Evolutionary conservation across 257 asterid species (phyloP), one percentile per base, ranked within the genome.

Genomic region (Striga asiatica): DNA sequence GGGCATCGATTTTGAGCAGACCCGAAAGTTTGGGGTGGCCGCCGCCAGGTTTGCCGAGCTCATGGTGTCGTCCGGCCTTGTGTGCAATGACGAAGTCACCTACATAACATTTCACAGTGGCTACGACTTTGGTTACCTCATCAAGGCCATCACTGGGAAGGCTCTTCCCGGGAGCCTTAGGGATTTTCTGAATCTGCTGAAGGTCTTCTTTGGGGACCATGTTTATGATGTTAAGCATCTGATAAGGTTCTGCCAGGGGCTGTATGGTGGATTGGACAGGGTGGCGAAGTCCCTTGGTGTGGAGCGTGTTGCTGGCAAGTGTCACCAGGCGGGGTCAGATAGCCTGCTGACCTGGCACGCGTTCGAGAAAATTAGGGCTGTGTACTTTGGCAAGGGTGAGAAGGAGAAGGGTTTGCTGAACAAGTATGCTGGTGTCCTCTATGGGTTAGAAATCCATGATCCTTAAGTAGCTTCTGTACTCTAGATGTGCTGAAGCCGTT

Each of bases 381-480:
- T 60, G 18, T 82, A 74, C 71, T 82, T 88, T 61, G 54, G 57
- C 58, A 47, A 55, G n/a, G 75, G 72, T 18, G 66, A 58, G 62
- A 57, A 58, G n/a, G n/a, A n/a, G 16, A 60, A 76, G 20, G 77
- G 75, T 14, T 62, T 52, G 69, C 58, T 70, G 3, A 75, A 70
- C 45, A 60, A 71, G 75, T 84, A 62, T 66, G 88, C 91, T 4
- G 94, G 95, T 19, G 71, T 88, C 53, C 86, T 88, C 8, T 84
- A 73, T 77, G 95, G 95, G 75, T 85, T 88, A 75, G 95, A 84
- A 73, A 58, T 79, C 53, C 67, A 68, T 60, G 55, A 67, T 72
- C 68, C 69, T 61, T 58, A 55, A 67, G 35, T 62, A 69, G 76
- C 72, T 65, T 61, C 47, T 46, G 51, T 31, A n/a, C 56, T 53